Evolutionary conservation across 2,329 filamentous ascomycete genomes (phyloP).

Genomic region (Paecilomyces formosus): DNA sequence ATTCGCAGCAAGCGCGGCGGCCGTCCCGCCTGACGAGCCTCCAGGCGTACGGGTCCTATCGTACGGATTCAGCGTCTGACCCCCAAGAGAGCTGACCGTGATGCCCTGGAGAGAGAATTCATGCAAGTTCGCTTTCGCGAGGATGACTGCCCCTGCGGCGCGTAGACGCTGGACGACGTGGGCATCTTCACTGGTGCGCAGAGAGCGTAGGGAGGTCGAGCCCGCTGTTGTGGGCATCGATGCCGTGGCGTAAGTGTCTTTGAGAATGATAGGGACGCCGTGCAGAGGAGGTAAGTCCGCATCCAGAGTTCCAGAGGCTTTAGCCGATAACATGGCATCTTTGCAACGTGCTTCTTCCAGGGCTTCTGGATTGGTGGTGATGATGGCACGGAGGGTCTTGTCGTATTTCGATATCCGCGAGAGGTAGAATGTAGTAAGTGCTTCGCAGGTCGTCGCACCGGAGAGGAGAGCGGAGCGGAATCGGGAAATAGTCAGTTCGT

Average conservation of each 20-base stretch:
- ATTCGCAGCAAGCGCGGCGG: constrained; percentile 51
- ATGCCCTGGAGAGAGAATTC: constrained; percentile 59
- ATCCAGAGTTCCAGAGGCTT: too few species aligned
- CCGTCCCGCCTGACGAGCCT: constrained; percentile 57
- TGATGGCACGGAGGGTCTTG: constrained; percentile 50
- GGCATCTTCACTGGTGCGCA: constrained; percentile 38
- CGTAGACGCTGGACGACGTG: constrained; percentile 45
- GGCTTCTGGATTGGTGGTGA: constrained; percentile 45
- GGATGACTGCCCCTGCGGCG: constrained; percentile 47
- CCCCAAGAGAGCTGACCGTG: constrained; percentile 54
- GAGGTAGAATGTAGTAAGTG: constrained; percentile 49
- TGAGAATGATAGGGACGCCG: constrained; percentile 55
- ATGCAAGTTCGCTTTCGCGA: constrained; percentile 56
- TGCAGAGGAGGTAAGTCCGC: constrained; percentile 35
- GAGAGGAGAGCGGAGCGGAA: constrained; percentile 51
- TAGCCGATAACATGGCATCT: constrained; percentile 24
- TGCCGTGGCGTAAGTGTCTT: constrained; percentile 56
- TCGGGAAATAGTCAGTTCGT: constrained; percentile 52
- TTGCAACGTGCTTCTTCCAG: constrained; percentile 43
- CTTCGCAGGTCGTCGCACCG: constrained; percentile 46
- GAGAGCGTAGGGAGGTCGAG: constrained; percentile 41
- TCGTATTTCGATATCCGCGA: constrained; percentile 52
- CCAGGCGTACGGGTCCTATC: constrained; percentile 58
- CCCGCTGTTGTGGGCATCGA: constrained; percentile 53
- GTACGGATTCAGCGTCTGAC: constrained; percentile 61